Base-by-base conservation (phyloP, 2,329 filamentous ascomycete species). In the Trichocomaceae sp. region DNA sequence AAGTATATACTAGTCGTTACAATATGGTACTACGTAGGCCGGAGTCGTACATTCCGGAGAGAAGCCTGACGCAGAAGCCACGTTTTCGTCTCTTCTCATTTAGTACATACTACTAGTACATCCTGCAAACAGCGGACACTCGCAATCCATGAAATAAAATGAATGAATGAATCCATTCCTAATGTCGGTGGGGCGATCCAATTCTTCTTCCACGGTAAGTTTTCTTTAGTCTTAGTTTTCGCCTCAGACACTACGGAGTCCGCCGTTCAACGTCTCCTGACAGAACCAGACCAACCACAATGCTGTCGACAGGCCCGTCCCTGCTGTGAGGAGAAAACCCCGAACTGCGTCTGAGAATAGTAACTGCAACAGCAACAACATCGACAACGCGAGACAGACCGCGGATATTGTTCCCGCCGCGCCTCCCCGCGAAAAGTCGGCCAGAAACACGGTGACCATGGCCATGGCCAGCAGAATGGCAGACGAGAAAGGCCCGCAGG, bases 391-490 rank as follows among this genome's bases (percentile, higher is more conserved):
- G 31, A 15, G 12, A 15, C 1, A 10, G 9, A 15, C 31, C 9
- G 5, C 31, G 31, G 10, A 35, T 41, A 20, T 42, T 42, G 13
- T 42, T 42, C 10, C 39, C 37, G 17, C 12, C n/a, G 9, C 10
- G 39, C 19, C 20, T 23, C 39, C n/a, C 39, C 19, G 20, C 41
- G 44, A 2, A 20, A 26, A 17, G 12, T 15, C 13, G 22, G 6
- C 41, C 20, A 33, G 47, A 35, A 39, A 45, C 42, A 23, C 23
- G 20, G n/a, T n/a, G n/a, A n/a, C n/a, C n/a, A n/a, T n/a, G n/a
- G n/a, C n/a, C 37, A 53, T 53, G 42, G 37, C 51, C 22, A 23
- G 44, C 44, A 22, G 19, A 47, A 41, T 47, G n/a, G 44, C 51
- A 5, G 39, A 41, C 19, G 51, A 53, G 23, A 53, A 53, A 53